Evolutionary conservation across 2,329 filamentous ascomycete species (phyloP).

Genomic region (Colletotrichum horii): DNA sequence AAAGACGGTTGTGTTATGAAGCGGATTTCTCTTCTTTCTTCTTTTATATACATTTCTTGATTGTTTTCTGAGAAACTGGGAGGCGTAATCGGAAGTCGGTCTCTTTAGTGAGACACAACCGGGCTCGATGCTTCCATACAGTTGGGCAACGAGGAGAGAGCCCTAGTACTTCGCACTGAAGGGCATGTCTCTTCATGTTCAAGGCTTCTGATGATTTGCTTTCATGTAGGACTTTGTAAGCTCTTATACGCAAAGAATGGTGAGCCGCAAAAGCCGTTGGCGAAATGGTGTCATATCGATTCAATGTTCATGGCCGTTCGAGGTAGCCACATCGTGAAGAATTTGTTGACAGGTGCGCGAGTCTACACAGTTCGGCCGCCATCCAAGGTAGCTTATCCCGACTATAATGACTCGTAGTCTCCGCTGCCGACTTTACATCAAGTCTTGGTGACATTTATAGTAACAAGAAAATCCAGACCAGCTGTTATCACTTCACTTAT

Average conservation of each 20-base stretch:
- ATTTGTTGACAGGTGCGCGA: not conserved
- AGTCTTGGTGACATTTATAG: accelerated
- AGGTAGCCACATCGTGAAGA: not conserved
- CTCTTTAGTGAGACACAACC: not conserved
- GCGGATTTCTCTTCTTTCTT: not conserved
- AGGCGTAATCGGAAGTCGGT: not conserved
- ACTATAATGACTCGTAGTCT: not conserved
- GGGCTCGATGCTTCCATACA: not conserved
- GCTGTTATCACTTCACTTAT: not conserved
- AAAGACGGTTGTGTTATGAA: accelerated
- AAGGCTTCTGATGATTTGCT: not conserved
- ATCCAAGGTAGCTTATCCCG: accelerated
- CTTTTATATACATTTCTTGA: not conserved
- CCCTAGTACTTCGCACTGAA: not conserved
- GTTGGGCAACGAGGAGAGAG: not conserved
- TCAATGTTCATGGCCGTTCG: not conserved
- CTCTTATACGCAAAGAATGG: not conserved
- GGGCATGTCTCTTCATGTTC: not conserved
- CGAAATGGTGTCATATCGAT: not conserved
- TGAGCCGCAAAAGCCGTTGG: not conserved
- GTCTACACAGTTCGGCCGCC: not conserved
- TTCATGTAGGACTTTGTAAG: not conserved
- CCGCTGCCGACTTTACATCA: not conserved
- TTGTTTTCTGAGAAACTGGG: not conserved
- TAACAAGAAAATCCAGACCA: not conserved